Evolutionary conservation across 768 basidiomycete species (phyloP).

Genomic region (Tricholoma hemisulphureum): DNA sequence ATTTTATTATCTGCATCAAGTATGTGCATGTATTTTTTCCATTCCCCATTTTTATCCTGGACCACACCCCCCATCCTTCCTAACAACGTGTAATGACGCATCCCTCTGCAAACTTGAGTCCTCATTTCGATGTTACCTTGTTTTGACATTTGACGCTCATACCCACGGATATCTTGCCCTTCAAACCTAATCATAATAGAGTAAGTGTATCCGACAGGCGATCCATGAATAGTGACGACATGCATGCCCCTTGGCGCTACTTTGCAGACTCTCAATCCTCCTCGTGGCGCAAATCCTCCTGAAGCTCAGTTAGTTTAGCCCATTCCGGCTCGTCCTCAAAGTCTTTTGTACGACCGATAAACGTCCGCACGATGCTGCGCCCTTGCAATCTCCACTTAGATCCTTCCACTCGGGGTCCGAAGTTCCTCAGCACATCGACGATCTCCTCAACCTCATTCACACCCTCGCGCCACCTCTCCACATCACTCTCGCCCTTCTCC

Average conservation of each 20-base stretch:
- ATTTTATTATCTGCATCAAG: conserved; percentile 10
- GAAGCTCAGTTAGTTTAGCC: conserved; percentile 59
- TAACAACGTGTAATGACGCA: conserved; percentile 19
- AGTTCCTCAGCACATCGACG: conserved; percentile 78
- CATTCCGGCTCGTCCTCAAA: conserved; percentile 92
- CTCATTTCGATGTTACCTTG: conserved; percentile 8
- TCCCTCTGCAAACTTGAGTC: conserved; percentile 1
- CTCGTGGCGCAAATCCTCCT: conserved; percentile 59
- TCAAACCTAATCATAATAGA: conserved; percentile 21
- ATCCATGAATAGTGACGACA: conserved; percentile 17
- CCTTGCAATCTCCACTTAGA: conserved; percentile 84
- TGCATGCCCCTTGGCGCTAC: conserved; percentile 1
- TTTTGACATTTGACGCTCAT: conserved; percentile 10
- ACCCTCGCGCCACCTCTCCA: conserved; percentile 70
- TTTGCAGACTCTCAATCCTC: conserved; percentile 3
- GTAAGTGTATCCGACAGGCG: conserved; percentile 7
- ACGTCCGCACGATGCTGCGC: conserved; percentile 82
- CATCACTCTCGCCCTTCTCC: conserved; percentile 67
- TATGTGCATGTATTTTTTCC: conserved; percentile 12
- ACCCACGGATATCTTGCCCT: neutral
- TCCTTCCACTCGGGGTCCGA: conserved; percentile 65
- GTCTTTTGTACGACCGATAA: conserved; percentile 81
- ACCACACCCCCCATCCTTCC: conserved; percentile 11
- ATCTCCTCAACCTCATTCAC: conserved; percentile 79
- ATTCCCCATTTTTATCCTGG: conserved; percentile 7